Conservation (phyloP, 2,329 filamentous ascomycete species). For the Diaporthe batatas region DNA sequence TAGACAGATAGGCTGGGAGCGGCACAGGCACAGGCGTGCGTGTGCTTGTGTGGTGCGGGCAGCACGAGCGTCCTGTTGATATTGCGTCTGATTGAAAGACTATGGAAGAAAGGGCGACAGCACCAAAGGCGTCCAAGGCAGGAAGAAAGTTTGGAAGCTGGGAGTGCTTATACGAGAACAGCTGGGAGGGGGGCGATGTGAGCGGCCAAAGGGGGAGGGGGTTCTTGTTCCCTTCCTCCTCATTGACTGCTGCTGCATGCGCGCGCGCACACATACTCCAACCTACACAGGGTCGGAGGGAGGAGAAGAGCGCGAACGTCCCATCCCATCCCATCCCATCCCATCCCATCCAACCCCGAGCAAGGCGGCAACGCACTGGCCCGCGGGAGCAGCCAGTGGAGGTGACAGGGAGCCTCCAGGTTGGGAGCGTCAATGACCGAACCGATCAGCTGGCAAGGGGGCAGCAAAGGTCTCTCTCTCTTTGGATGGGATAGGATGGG, state of each 20-base stretch:
- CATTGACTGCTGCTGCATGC: constrained; percentile 12
- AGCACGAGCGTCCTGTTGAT: constrained; percentile 4
- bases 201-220: not conserved
- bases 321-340: constrained; percentile 21
- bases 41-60: no score
- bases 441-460: constrained; percentile 27
- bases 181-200: not conserved
- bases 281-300: not conserved
- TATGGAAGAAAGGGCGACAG: not conserved
- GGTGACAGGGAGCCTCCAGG: constrained; percentile 19
- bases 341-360: constrained; percentile 13
- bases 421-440: constrained; percentile 27
- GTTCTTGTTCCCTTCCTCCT: not conserved
- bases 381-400: constrained; percentile 27
- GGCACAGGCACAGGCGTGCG: constrained; percentile 13
- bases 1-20: constrained; percentile 22
- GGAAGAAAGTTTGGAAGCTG: constrained; percentile 11
- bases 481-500: constrained; percentile 1
- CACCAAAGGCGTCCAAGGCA: not conserved
- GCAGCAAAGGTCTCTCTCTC: not conserved
- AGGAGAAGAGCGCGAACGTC: constrained; percentile 14
- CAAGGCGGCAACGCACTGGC: constrained; percentile 35
- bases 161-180: constrained; percentile 26
- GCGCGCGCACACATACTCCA: not conserved
- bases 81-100: constrained; percentile 32